Evolutionary conservation across 148 eudicot species (phyloP), one percentile per base, ranked within the genome.

Genomic region (Diospyros lotus): DNA sequence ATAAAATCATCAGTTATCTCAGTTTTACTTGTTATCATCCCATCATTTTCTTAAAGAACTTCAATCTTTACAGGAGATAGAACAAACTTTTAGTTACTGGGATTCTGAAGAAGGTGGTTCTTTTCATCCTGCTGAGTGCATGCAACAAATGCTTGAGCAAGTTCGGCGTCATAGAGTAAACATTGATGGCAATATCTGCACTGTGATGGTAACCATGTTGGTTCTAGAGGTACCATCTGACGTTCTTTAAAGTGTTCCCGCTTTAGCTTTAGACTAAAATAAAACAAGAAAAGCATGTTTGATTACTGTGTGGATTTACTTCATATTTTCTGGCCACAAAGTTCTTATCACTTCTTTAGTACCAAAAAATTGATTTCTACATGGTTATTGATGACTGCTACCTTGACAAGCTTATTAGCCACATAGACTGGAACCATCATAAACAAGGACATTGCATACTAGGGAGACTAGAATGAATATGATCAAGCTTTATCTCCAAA

Each of bases 151-250:
- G 79, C 82, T 93, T 61, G 97, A 93, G 80, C 86, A 86, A 76
- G 97, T 90, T 84, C 81, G 95, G 68, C 91, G 82, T 73, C 95
- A 93, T 66, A 86, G 76, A 78, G 97, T 90, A 28, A 92, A 90
- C 79, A 84, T 92, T 68, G 91, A 90, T 75, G 94, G 97, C 60
- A 81, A 88, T 68, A 86, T 87, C 73, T 88, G 92, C 85, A 89
- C 97, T 69, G 97, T 93, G 64, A 93, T 93, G 71, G 93, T 93
- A 46, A 93, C 97, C 53, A 86, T 88, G 56, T 73, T 93, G 89
- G 95, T 93, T 64, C 84, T 91, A 65, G 97, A 91, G 93, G 97
- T 93, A 89, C 41, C 28, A 54, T 66, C 68, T 66, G 52, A 7
- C 68, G 54, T 71, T 66, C 15, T 12, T n/a, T 67, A 65, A 55